Evolutionary conservation across 768 basidiomycete genomes (phyloP).

Genomic region (Dentipellis fragilis): DNA sequence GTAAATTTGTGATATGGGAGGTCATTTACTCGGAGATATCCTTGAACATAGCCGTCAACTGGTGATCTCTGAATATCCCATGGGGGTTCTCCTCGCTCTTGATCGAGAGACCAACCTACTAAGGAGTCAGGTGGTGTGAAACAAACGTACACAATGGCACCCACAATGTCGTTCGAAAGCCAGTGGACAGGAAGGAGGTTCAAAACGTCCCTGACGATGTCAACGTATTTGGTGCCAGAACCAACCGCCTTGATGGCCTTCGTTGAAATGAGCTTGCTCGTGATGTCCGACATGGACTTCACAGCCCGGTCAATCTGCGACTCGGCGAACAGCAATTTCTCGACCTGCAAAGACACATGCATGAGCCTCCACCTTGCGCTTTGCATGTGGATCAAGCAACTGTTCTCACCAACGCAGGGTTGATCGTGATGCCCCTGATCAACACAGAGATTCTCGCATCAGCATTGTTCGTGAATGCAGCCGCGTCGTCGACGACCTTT

Average conservation of each 20-base stretch:
- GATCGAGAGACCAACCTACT: conserved; percentile 10
- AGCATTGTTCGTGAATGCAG: neutral
- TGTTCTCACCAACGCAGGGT: conserved; percentile 1
- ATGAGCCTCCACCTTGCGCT: neutral
- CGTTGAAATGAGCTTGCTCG: conserved; percentile 2
- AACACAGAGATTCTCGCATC: conserved; percentile 1
- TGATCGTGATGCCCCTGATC: conserved; percentile 2
- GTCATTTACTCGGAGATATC: conserved; percentile 6
- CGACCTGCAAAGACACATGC: conserved; percentile 2
- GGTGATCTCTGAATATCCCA: conserved; percentile 5
- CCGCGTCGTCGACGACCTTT: neutral
- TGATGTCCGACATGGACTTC: neutral
- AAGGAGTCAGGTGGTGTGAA: neutral
- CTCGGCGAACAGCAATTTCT: neutral
- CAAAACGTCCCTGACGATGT: conserved; percentile 60
- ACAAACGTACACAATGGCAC: conserved; percentile 11
- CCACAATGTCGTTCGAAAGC: conserved; percentile 47
- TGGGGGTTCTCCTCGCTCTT: conserved; percentile 3
- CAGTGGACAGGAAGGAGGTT: conserved; percentile 53
- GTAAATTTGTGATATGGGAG: neutral
- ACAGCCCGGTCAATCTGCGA: neutral
- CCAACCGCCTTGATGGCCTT: conserved; percentile 26
- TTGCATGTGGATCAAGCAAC: neutral
- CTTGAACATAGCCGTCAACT: conserved; percentile 1
- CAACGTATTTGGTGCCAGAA: conserved; percentile 27